Evolutionary conservation across 1,284 basidiomycete species (phyloP).

Genomic region (Athelia psychrophila): DNA sequence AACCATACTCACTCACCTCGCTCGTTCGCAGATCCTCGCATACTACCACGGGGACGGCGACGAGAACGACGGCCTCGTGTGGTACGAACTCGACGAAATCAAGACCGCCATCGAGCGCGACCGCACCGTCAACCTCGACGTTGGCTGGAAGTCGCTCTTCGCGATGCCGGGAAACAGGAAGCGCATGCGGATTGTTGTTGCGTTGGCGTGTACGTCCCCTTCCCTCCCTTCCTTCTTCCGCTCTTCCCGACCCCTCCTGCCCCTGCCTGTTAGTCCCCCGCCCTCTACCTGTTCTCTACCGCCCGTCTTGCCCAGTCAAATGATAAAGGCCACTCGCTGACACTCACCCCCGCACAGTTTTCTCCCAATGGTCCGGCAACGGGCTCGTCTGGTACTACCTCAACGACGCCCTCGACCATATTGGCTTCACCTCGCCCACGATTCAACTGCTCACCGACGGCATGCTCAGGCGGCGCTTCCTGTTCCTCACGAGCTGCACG

Average conservation of each 20-base stretch:
- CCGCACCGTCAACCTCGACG: conserved; percentile 40
- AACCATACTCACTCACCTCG: too few species aligned
- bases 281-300: conserved; percentile 66
- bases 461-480: conserved; percentile 57
- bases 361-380: conserved; percentile 76
- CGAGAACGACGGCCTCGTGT: conserved; percentile 66
- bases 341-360: too few species aligned
- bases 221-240: too few species aligned
- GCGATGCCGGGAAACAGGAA: conserved; percentile 60
- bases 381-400: conserved; percentile 79
- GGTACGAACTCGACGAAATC: conserved; percentile 76
- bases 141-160: conserved; percentile 62
- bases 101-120: conserved; percentile 69
- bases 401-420: conserved; percentile 64
- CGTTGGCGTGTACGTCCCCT: too few species aligned
- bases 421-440: conserved; percentile 62
- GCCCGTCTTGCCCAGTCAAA: too few species aligned
- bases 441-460: conserved; percentile 71
- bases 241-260: too few species aligned
- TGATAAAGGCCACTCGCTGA: too few species aligned
- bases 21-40: conserved; percentile 54
- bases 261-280: too few species aligned
- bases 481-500: conserved; percentile 62
- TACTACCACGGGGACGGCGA: conserved; percentile 77
- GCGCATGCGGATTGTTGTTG: conserved; percentile 67